phyloP scores from a whole-genome alignment of 305 asterid genomes.

The Rubia balearica region DNA sequence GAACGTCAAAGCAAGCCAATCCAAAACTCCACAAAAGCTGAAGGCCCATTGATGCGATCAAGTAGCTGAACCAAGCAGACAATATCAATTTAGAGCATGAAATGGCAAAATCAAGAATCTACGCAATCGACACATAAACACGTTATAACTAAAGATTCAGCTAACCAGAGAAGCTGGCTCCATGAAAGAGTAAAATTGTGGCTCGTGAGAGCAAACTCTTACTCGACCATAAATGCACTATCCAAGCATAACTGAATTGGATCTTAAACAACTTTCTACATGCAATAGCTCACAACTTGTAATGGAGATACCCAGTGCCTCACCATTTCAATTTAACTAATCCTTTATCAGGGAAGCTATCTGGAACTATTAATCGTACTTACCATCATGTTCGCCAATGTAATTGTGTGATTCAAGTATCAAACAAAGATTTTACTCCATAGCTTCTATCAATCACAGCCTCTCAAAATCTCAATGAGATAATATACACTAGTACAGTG shows the following conservation, averaged over 20 bases:
- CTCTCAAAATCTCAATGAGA: not conserved
- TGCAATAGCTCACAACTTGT: no score
- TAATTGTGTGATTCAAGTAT: not conserved
- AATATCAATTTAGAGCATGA: conserved; percentile 15
- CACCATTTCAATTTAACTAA: not conserved
- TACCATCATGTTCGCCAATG: not conserved
- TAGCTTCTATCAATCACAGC: not conserved
- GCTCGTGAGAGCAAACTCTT: not conserved
- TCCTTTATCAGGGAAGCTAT: not conserved
- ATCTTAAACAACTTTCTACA: not conserved
- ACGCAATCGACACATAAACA: not conserved
- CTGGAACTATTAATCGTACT: not conserved
- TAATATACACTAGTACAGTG: not conserved
- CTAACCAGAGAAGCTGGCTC: not conserved
- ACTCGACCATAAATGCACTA: not conserved
- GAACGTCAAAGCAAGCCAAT: conserved; percentile 74
- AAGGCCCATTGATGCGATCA: conserved; percentile 52
- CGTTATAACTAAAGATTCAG: not conserved
- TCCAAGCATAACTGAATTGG: not conserved
- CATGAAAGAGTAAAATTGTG: not conserved
- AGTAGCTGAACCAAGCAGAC: conserved; percentile 54
- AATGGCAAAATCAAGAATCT: not conserved
- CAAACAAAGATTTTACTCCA: not conserved
- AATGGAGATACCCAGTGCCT: not conserved
- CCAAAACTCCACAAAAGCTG: conserved; percentile 87